Conservation (phyloP, 2,329 filamentous ascomycete species). For the Ascochyta fabae region DNA sequence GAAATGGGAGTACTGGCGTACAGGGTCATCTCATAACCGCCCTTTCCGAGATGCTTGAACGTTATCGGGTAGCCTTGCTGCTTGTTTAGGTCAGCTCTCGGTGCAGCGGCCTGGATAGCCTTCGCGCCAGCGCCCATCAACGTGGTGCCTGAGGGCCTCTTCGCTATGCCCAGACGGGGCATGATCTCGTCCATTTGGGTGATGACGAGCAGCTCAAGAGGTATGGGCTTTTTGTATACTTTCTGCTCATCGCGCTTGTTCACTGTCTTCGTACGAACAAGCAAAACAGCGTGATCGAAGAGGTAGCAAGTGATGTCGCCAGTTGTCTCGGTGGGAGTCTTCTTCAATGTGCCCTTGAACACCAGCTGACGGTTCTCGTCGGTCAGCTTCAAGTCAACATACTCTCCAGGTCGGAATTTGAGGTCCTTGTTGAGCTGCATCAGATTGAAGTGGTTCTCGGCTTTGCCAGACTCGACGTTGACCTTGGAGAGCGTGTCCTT, state of each 20-base stretch:
- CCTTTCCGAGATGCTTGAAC: conserved; percentile 93
- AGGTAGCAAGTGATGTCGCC: conserved; percentile 92
- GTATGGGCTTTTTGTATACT: conserved; percentile 94
- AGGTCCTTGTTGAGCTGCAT: conserved; percentile 90
- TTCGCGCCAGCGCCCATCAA: conserved; percentile 58
- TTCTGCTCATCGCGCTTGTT: conserved; percentile 95
- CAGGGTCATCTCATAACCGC: conserved; percentile 89
- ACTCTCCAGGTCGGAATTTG: conserved; percentile 87
- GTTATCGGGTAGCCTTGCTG: conserved; percentile 92
- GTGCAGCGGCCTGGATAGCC: conserved; percentile 57
- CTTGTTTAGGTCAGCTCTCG: conserved; percentile 47
- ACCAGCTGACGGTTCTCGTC: conserved; percentile 92
- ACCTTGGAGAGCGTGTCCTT: conserved; percentile 85
- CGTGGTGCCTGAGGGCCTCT: conserved; percentile 81
- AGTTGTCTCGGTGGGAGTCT: conserved; percentile 80
- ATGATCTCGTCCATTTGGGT: conserved; percentile 97
- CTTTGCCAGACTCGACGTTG: conserved; percentile 94
- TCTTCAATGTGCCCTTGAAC: conserved; percentile 94
- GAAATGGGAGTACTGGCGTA: conserved; percentile 86
- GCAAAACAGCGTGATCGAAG: conserved; percentile 92
- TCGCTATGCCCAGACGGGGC: conserved; percentile 77
- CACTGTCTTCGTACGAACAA: conserved; percentile 88
- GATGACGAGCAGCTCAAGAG: conserved; percentile 89
- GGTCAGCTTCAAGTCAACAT: conserved; percentile 90
- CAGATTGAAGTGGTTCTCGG: conserved; percentile 96